A percentile compares a stretch with the other conserved stretches of the same genome.
phyloP scores from a whole-genome alignment of 148 eudicot species.

The Rhododendron simsii region DNA sequence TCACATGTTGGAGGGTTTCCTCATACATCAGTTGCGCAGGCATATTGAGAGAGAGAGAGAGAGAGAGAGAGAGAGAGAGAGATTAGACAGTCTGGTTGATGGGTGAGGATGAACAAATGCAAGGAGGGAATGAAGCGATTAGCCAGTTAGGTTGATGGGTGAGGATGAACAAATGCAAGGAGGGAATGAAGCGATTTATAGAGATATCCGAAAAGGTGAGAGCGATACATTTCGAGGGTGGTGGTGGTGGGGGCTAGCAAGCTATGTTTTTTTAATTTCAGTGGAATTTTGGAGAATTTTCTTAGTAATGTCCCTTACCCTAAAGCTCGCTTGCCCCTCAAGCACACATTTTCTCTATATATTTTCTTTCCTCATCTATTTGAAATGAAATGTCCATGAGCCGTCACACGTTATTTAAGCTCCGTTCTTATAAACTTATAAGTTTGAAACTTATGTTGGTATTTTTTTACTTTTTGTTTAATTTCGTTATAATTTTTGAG shows the following conservation, averaged over 20 bases:
- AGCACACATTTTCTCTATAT: neutral
- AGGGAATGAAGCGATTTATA: constrained; percentile 5
- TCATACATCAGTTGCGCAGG: constrained; percentile 16
- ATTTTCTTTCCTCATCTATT: no score
- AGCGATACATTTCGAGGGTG: neutral
- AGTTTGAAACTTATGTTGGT: no score
- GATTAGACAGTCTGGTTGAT: neutral
- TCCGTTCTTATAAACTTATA: no score
- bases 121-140: neutral
- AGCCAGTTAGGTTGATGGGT: neutral
- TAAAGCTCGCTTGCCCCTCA: constrained; percentile 14
- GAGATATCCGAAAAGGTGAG: neutral
- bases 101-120: neutral
- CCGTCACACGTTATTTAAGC: no score
- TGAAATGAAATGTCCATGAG: no score
- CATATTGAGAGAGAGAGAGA: constrained; percentile 4
- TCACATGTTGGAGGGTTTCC: constrained; percentile 9
- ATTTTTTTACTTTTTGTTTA: no score
- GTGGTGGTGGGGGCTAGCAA: neutral
- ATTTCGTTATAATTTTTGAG: no score
- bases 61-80: constrained; percentile 1
- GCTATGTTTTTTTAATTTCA: neutral
- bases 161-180: neutral
- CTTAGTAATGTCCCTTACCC: constrained; percentile 10
- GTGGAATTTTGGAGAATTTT: constrained; percentile 9